Percentiles rank a stretch among this genome's conserved stretches.
Conservation (phyloP, 1,139 yeast genomes). For the Pichia sp. region DNA sequence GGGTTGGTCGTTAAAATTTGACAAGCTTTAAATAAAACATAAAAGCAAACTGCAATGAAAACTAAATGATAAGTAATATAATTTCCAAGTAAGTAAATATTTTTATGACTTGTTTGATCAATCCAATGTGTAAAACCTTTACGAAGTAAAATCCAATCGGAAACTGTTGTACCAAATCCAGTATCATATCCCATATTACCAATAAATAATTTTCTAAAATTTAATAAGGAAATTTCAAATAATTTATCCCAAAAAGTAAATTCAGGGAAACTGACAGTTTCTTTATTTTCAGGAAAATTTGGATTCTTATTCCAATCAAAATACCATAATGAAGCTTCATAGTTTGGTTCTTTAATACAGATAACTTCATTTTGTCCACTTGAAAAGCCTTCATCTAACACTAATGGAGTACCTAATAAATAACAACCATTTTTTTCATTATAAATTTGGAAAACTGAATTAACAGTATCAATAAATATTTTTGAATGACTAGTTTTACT, state of each 20-base stretch:
- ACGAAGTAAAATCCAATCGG: conserved; percentile 47
- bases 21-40: conserved; percentile 1
- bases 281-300: conserved; percentile 21
- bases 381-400: conserved; percentile 62
- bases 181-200: conserved; percentile 7
- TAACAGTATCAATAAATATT: conserved; percentile 41
- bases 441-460: conserved; percentile 50
- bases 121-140: conserved; percentile 52
- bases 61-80: conserved; percentile 43
- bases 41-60: conserved; percentile 14
- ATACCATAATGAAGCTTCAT: conserved; percentile 56
- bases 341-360: conserved; percentile 61
- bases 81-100: conserved; percentile 52
- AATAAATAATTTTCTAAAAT: conserved; percentile 6
- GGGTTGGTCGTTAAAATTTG: conserved; percentile 24
- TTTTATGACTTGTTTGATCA: conserved; percentile 28
- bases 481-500: conserved; percentile 30
- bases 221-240: conserved; percentile 30
- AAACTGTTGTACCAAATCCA: conserved; percentile 3
- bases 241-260: conserved; percentile 37
- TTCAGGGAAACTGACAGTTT: conserved; percentile 25
- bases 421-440: conserved; percentile 59
- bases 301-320: conserved; percentile 62
- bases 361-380: conserved; percentile 67
- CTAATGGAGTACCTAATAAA: conserved; percentile 54